Evolutionary conservation across 805 yeast species (phyloP).

Genomic region (Kodamaea kaohsiungensis): DNA sequence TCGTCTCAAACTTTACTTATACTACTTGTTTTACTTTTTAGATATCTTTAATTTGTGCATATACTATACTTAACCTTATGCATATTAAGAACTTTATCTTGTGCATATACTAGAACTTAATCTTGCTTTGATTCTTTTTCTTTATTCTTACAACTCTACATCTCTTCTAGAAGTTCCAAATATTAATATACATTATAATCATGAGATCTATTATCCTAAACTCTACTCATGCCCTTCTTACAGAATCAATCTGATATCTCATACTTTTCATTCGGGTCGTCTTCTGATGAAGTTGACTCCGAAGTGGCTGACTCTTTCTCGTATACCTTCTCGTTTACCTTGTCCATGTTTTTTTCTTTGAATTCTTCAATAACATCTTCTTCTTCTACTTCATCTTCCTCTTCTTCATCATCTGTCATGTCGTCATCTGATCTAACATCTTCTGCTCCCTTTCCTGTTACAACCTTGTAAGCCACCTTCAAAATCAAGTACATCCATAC

Average conservation of each 20-base stretch:
- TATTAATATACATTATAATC: not conserved
- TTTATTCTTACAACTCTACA: not conserved
- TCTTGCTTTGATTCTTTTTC: too few relatives aligned
- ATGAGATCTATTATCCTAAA: not conserved
- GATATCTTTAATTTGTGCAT: too few relatives aligned
- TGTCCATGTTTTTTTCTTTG: not conserved
- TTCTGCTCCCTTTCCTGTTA: slow-evolving; percentile 76
- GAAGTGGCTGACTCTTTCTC: slow-evolving; percentile 2
- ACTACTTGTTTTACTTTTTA: too few relatives aligned
- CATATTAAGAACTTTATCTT: too few relatives aligned
- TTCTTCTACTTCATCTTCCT: slow-evolving; percentile 25
- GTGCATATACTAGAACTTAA: too few relatives aligned
- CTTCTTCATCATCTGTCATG: slow-evolving; percentile 30
- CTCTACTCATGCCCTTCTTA: not conserved
- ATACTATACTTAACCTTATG: too few relatives aligned
- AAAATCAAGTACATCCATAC: slow-evolving; percentile 77
- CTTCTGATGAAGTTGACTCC: not conserved
- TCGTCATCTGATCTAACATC: slow-evolving; percentile 86
- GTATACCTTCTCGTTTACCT: slow-evolving; percentile 1
- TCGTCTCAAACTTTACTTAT: too few relatives aligned
- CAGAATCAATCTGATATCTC: not conserved
- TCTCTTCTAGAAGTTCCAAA: not conserved
- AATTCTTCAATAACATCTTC: not conserved
- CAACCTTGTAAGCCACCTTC: slow-evolving; percentile 67
- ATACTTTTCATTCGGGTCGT: not conserved